These are phyloP conservation scores for Alternaria atra DNA, from an alignment of 2,329 filamentous ascomycete species.

Conservation along the genomic window DNA sequence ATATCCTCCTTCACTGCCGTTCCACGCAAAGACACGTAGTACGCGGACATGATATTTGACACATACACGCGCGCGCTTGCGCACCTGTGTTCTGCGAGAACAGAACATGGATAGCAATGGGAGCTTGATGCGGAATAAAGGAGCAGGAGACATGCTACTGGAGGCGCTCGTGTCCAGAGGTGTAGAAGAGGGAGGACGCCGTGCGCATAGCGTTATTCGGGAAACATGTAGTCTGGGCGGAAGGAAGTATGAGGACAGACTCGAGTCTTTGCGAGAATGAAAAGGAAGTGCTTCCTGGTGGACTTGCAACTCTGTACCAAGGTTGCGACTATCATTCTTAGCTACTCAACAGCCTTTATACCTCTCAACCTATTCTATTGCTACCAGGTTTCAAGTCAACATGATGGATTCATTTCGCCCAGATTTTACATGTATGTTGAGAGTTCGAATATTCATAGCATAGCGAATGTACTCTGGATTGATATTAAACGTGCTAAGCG, in stretches of 20 bases:
- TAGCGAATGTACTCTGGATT: slow-evolving; percentile 2
- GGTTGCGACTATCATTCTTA: not conserved
- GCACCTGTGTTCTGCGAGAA: not conserved
- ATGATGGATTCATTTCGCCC: no score
- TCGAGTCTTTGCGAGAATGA: not conserved
- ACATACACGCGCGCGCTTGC: not conserved
- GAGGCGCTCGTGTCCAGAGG: not conserved
- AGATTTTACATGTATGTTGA: no score
- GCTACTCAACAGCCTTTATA: not conserved
- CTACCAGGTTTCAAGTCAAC: not conserved
- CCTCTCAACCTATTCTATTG: not conserved
- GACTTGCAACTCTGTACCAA: not conserved
- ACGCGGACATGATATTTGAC: not conserved
- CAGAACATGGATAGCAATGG: not conserved
- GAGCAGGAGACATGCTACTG: not conserved
- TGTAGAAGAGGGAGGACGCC: not conserved
- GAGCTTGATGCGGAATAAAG: not conserved
- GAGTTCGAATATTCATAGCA: not conserved
- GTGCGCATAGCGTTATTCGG: not conserved
- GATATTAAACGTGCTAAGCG: slow-evolving; percentile 12
- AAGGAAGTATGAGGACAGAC: not conserved
- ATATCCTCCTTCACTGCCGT: not conserved
- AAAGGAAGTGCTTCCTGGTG: not conserved
- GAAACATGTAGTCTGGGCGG: not conserved
- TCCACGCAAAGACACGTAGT: not conserved